Evolutionary conservation across 192 early-diverging fungal genomes (phyloP), one percentile per base, ranked within the genome.

Genomic region (Podila epigama): DNA sequence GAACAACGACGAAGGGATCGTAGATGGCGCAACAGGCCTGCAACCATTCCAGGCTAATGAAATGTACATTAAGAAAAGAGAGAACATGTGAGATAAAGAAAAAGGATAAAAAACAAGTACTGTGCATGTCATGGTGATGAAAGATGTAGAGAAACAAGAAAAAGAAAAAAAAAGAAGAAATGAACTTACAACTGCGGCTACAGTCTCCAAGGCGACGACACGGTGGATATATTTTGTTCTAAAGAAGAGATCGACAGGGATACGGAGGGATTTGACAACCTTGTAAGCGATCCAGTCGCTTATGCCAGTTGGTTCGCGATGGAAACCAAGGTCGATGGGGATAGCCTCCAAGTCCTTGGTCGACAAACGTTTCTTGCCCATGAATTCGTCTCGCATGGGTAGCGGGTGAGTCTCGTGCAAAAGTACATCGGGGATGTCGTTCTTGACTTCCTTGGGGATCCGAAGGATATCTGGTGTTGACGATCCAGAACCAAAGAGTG

Each of bases 11-110:
- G 88, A 28, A 96, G 82, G 33, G 92, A 93, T 22, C 87, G 84
- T 16, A 95, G 83, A 60, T 97, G 95, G 10, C 92, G 84, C 16
- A 93, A 80, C 71, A 92, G 83, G 7, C 89, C 95, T 18, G 89
- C 95, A 0, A 96, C 95, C 92, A 97, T 94, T 39, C 96, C 96
- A 15, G 94, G 94, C 33, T 75, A 93, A 91, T 65, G 27, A n/a
- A 42, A 42, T 20, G 33, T 18, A 0, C 4, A 16, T 18, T 16
- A 12, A 27, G 13, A 33, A 48, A 25, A 39, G 58, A 35, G 18
- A 63, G 31, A 11, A 79, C 82, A 1, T 82, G 77, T 33, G 71
- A 73, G 8, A 82, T 81, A 63, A 85, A 79, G 15, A 82, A 62
- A 62, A 82, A 36, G 39, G 22, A 34, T 29, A 55, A 25, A 52